Evolutionary conservation across 2,329 filamentous ascomycete genomes (phyloP), one percentile per base, ranked within the genome.

Genomic region (Fusarium dimerum): DNA sequence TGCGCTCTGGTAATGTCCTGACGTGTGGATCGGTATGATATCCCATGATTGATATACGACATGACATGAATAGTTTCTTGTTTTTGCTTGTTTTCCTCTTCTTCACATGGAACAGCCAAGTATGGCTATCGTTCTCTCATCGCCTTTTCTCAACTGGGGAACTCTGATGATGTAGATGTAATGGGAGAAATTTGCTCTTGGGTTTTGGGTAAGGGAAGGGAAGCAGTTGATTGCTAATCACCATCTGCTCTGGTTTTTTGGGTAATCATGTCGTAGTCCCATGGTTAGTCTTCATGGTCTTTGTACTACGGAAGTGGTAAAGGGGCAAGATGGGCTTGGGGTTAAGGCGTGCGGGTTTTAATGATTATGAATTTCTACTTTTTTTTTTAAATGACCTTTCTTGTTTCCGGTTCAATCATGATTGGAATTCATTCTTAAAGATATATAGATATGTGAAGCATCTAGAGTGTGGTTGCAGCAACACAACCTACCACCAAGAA

Each of bases 221-320:
- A 26, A 26, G 20, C 43, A 18, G 40, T 56, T 49, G 40, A 18
- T 57, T 26, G 39, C n/a, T 41, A 42, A 42, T 44, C 47, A 42
- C 26, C 50, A 48, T 48, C 34, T 43, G 39, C 43, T 43, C n/a
- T 34, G 45, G 46, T 30, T 50, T 32, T n/a, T 6, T 11, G 20
- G 20, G 20, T 26, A 26, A 26, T 26, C 7, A 26, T 7, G 20
- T 26, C 7, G 20, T 26, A 26, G 20, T 26, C 20, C 7, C 20
- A 26, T 4, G 20, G 4, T 26, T 7, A 4, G 20, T 7, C 20
- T 26, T 26, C 7, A 26, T 7, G 7, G 20, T 26, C 20, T 7
- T 26, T 26, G 20, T 26, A 26, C 7, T 26, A 26, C 20, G 7
- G 5, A 26, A 26, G 20, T 26, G 20, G 20, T 11, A 44, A 40